Conservation (phyloP, 495 filamentous ascomycete genomes). For the Penicillium cataractarum region DNA sequence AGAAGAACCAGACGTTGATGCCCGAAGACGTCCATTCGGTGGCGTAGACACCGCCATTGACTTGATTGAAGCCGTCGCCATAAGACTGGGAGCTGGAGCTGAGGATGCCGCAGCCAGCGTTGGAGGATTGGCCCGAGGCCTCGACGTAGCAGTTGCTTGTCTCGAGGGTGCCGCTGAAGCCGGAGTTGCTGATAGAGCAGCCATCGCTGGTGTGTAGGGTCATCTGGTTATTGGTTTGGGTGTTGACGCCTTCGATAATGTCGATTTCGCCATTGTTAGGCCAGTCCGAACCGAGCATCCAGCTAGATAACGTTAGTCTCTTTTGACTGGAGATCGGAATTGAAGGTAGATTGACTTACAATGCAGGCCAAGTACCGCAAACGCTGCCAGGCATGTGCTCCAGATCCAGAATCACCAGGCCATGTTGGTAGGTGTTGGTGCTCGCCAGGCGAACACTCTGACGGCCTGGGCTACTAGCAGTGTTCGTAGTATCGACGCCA, state of each 20-base stretch:
- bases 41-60: conserved; percentile 63
- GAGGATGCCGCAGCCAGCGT: conserved; percentile 59
- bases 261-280: conserved; percentile 73
- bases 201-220: conserved; percentile 65
- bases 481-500: conserved; percentile 44
- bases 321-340: neutral
- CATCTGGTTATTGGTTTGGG: conserved; percentile 58
- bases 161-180: conserved; percentile 43
- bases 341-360: conserved; percentile 43
- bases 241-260: conserved; percentile 73
- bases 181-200: conserved; percentile 58
- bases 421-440: conserved; percentile 54
- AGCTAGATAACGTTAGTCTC: conserved; percentile 36
- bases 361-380: conserved; percentile 64
- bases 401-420: conserved; percentile 63
- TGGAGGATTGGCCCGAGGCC: conserved; percentile 46
- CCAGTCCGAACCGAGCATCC: conserved; percentile 63
- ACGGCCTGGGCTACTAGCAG: conserved; percentile 54
- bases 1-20: conserved; percentile 68
- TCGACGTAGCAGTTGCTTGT: conserved; percentile 57
- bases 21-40: conserved; percentile 63
- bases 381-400: conserved; percentile 57
- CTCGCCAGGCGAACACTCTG: conserved; percentile 59
- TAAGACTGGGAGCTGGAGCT: conserved; percentile 43
- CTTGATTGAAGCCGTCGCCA: conserved; percentile 60